Base-by-base conservation (phyloP, 495 filamentous ascomycete genomes). In the Penicillium crystallinum region DNA sequence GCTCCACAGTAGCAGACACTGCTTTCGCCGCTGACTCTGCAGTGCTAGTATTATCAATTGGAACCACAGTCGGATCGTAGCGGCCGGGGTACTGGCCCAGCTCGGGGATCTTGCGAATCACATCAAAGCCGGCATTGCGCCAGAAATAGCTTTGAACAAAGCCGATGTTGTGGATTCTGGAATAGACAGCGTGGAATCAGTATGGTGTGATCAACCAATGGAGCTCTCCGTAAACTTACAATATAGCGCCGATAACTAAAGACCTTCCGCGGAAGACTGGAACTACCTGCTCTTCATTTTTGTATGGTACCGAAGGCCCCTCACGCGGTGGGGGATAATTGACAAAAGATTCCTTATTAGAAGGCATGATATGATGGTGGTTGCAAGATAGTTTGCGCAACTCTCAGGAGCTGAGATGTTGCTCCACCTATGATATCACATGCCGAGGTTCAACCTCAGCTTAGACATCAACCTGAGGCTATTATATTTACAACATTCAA, bases 51-150 rank as follows among this genome's bases (percentile, higher is more conserved):
- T 55, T 45, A n/a, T 62, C 52, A 42, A 86, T 63, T 6, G 88
- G 90, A 36, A 88, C 86, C 19, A 96, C 91, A 29, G 88, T 87
- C n/a, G 92, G 91, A 59, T 93, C 89, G 62, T 81, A 91, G 53
- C 86, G 79, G 14, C 84, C 78, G 12, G 76, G 61, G 57, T 85
- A 84, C 18, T 74, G 54, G 6, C 82, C 70, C 12, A 96, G 75
- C 19, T 78, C 74, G 4, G 65, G 59, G 7, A 86, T 72, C 29
- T 80, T 61, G 44, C 80, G 81, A 25, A 90, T 75, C 22, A 69
- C 59, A 35, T 69, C 75, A 55, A 97, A 90, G 18, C 85, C 84
- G 23, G 88, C 88, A 70, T 90, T 92, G 39, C 58, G 68, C 87
- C 87, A 96, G 55, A 90, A 75, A 45, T 82, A 66, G 53, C 66